Base-by-base conservation (phyloP, 306 rosid species). In the Gillenia trifoliata region DNA sequence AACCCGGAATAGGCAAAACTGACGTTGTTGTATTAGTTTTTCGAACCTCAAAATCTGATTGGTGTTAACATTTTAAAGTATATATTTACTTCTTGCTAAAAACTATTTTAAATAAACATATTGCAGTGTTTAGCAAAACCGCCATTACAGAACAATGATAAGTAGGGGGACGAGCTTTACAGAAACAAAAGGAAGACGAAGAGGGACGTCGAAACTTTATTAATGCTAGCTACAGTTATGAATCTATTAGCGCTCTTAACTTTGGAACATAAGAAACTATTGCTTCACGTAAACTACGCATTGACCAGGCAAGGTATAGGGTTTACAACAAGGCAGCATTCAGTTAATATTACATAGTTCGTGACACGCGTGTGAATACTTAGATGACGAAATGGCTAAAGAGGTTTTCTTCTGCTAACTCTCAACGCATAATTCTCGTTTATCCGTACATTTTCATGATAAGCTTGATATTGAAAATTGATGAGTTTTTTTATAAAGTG, bases 341-440 rank as follows among this genome's bases (percentile, higher is more conserved):
- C 64, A 77, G 69, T 70, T 30, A 71, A 54, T 54, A 57, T 57
- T 25, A 57, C 25, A 12, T 25, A 57, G 0, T 0, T 43, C 49
- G 1, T 43, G 17, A 4, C 19, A 13, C 2, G 5, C 49, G 11
- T 1, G 6, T 19, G 11, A 3, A 8, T 85, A 6, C 20, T 19
- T 16, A 74, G 38, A 83, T 76, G 72, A 70, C 40, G 64, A 70
- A 62, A 75, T 72, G 70, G 84, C 38, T 70, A 73, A 64, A 78
- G 28, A 83, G 82, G 64, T 43, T 77, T 81, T 79, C 85, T 85
- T 81, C 74, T n/a, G 78, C 38, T 64, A 80, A 79, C 80, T 82
- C 71, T 81, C 82, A 60, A 79, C 79, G 78, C 11, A 8, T 3
- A 77, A 73, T 85, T 81, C 84, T 49, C n/a, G 63, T 61, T 68